Evolutionary conservation across 768 basidiomycete species (phyloP).

Genomic region (Glaciozyma martinii): DNA sequence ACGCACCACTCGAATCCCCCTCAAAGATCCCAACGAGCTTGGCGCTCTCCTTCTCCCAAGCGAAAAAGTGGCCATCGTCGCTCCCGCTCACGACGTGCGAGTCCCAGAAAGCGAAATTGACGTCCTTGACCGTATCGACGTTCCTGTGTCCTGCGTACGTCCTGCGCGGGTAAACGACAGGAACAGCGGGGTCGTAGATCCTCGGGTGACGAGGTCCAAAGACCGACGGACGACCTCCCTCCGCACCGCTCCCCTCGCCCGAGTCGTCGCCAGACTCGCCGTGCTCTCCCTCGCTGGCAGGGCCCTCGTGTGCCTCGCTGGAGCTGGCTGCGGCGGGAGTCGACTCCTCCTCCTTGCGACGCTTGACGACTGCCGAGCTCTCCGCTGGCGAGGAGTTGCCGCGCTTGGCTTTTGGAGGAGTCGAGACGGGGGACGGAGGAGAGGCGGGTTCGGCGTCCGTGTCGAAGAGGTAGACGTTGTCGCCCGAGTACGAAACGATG

Average conservation of each 20-base stretch:
- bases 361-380: too few species aligned
- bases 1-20: conserved; percentile 21
- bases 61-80: conserved; percentile 30
- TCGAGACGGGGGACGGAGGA: neutral
- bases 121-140: conserved; percentile 34
- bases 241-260: neutral
- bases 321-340: neutral
- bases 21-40: conserved; percentile 26
- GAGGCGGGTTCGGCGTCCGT: conserved; percentile 7
- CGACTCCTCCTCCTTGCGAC: neutral
- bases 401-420: neutral
- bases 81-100: conserved; percentile 15
- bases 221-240: neutral
- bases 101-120: conserved; percentile 27
- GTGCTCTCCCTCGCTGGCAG: neutral
- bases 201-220: neutral
- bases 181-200: conserved; percentile 6
- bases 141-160: conserved; percentile 30
- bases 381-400: neutral
- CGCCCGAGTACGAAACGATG: conserved; percentile 25
- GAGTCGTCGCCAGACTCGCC: neutral
- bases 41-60: conserved; percentile 15
- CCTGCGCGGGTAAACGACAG: conserved; percentile 24
- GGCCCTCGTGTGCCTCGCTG: neutral
- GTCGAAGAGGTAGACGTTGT: conserved; percentile 31